Base-by-base conservation (phyloP, 1,284 basidiomycete genomes). In the Malassezia sp. region DNA sequence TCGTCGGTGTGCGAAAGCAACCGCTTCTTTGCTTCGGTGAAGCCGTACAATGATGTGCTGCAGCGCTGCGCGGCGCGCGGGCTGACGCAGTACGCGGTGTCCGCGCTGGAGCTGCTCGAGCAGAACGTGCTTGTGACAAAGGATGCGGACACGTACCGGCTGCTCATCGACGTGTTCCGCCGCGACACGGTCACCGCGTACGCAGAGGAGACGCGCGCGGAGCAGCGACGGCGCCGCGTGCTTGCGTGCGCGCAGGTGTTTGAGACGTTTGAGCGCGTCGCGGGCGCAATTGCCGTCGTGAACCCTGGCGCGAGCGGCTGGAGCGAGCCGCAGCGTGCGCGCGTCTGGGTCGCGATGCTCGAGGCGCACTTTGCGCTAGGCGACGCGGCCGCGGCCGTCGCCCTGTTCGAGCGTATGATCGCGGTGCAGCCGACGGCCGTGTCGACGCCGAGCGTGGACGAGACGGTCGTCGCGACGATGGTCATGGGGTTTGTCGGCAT, bases 321-420 rank as follows among this genome's bases (percentile, higher is more conserved):
- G 60, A 68, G 60, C 0, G 4, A 39, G 14, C 17, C 40, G 36
- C 23, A 23, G 12, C 37, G 42, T 38, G 71, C 79, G 23, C 59
- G 73, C 27, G 75, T 84, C 2, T 89, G 80, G 79, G 80, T 81
- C 53, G 73, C 76, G 53, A 84, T 89, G 79, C 78, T 91, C 43
- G 74, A 78, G 34, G 78, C 80, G 0, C 81, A 84, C 71, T 83
- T 91, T 74, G 75, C 73, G 15, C 77, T 75, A 26, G 80, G 79
- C 4, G 74, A 80, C 48, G 74, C 80, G 0, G 77, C 78, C 3
- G 78, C 76, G 36, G 87, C 80, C 5, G 66, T 89, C 8, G 76
- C 71, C 15, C 70, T 90, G 2, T 73, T 91, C 36, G 81, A 85
- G 53, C 71, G 76, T 51, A 84, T 91, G 80, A 74, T 88, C 5